These are phyloP conservation scores for Solanum lycopersicoides DNA, from an alignment of 257 asterid species.

Conservation along the genomic window DNA sequence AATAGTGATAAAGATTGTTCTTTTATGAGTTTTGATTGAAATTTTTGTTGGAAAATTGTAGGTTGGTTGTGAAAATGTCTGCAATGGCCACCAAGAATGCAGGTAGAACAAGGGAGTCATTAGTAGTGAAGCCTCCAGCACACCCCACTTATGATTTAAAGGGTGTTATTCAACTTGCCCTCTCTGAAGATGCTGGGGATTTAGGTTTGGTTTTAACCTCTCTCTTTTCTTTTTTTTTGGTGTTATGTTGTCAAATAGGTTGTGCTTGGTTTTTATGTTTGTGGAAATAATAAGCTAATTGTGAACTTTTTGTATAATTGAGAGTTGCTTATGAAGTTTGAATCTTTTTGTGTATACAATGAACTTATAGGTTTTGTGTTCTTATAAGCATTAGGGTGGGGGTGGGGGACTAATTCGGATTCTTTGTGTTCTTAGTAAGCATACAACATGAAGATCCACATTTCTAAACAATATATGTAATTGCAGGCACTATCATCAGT, in stretches of 20 bases:
- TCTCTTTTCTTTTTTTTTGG: background rate
- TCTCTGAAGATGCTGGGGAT: slow-evolving; percentile 96
- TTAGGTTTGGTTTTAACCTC: slow-evolving; percentile 34
- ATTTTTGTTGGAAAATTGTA: slow-evolving; percentile 14
- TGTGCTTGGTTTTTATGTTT: slow-evolving; percentile 8
- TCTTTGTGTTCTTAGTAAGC: background rate
- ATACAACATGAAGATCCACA: background rate
- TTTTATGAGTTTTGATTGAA: background rate
- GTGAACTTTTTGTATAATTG: background rate
- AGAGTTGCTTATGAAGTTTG: background rate
- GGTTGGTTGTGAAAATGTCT: slow-evolving; percentile 63
- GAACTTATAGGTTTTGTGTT: background rate
- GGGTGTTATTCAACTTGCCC: slow-evolving; percentile 68
- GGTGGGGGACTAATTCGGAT: background rate
- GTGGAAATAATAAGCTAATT: background rate
- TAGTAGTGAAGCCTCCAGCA: slow-evolving; percentile 69
- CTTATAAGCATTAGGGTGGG: background rate
- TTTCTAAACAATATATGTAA: background rate
- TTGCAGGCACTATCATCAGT: background rate
- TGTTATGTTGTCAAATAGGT: background rate
- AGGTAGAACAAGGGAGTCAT: slow-evolving; percentile 2
- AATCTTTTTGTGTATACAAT: background rate
- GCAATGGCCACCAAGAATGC: slow-evolving; percentile 25
- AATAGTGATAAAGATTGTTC: background rate
- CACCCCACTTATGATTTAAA: slow-evolving; percentile 92